Evolutionary conservation across 306 rosid species (phyloP).

Genomic region (Castanea crenata): DNA sequence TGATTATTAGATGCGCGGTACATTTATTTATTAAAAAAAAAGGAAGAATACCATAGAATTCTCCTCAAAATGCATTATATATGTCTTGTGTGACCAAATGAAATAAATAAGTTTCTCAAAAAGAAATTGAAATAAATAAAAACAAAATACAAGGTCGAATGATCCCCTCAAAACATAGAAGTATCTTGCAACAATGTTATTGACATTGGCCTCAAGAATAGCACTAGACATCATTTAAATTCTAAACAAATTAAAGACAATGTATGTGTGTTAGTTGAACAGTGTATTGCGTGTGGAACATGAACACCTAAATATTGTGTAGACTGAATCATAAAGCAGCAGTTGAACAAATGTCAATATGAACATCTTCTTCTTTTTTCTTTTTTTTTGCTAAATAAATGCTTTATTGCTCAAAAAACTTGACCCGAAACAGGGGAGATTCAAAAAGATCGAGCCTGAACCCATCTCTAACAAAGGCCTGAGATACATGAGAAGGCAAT

Average conservation of each 20-base stretch:
- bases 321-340: background rate
- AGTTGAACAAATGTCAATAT: background rate
- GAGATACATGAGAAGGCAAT: too few species aligned
- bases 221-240: background rate
- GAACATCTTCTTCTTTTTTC: background rate
- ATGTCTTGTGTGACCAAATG: too few species aligned
- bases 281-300: background rate
- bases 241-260: background rate
- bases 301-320: background rate
- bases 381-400: too few species aligned
- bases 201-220: background rate
- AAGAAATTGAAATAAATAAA: background rate
- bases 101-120: too few species aligned
- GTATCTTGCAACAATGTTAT: background rate
- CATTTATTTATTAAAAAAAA: too few species aligned
- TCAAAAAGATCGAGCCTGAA: accelerated
- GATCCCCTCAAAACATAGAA: background rate
- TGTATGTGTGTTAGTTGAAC: background rate
- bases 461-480: too few species aligned
- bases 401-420: too few species aligned
- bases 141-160: background rate
- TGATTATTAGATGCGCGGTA: too few species aligned
- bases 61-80: too few species aligned
- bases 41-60: too few species aligned
- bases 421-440: too few species aligned